Percentiles rank a stretch among this genome's conserved stretches.
Conservation (phyloP, 805 yeast species). For the Schwanniomyces vanrijiae region DNA sequence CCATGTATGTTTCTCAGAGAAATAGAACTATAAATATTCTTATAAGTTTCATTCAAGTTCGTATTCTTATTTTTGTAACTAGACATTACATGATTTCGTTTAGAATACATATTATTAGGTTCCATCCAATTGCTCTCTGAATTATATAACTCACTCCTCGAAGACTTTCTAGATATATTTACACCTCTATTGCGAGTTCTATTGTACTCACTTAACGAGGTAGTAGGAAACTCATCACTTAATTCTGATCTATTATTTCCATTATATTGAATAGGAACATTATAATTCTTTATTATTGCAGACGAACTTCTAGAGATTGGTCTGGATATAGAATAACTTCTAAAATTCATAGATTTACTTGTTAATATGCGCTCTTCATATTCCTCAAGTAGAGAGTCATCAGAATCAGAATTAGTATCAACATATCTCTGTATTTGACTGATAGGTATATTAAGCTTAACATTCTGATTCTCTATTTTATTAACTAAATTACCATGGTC, state of each 20-base stretch:
- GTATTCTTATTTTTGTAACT: constrained; percentile 11
- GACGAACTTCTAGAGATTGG: constrained; percentile 22
- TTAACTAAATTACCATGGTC: background rate
- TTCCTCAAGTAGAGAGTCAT: constrained; percentile 45
- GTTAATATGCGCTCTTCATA: constrained; percentile 42
- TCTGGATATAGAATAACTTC: constrained; percentile 28
- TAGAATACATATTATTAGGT: constrained; percentile 22
- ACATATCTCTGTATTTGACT: background rate
- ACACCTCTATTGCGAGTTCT: constrained; percentile 16
- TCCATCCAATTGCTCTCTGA: constrained; percentile 57
- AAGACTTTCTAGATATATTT: constrained; percentile 31
- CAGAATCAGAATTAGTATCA: constrained; percentile 21
- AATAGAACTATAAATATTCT: constrained; percentile 35
- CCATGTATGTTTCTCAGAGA: constrained; percentile 32
- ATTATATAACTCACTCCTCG: constrained; percentile 41
- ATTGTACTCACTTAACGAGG: constrained; percentile 38
- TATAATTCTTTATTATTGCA: background rate
- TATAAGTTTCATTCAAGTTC: constrained; percentile 31
- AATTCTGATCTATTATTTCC: background rate
- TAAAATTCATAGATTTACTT: constrained; percentile 21
- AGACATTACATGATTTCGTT: constrained; percentile 23
- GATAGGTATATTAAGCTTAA: background rate
- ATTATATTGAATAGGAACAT: background rate
- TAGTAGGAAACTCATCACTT: constrained; percentile 28
- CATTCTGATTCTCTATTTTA: background rate